Conservation (phyloP, 75 land plant species). For the Isoetes taiwanensis region DNA sequence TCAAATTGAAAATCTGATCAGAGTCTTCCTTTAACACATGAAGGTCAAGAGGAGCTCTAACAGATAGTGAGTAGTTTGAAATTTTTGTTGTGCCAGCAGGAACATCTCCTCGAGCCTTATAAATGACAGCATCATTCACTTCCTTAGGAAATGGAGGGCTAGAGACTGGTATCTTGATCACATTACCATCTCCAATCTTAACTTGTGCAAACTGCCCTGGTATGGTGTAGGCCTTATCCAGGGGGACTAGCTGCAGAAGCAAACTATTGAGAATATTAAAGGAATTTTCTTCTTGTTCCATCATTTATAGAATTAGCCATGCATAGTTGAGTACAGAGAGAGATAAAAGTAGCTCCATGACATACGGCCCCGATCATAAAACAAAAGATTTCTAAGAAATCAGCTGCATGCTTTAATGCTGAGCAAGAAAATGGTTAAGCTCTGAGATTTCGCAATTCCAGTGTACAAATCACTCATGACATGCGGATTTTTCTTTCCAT, state of each 20-base stretch:
- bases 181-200: conserved; percentile 8
- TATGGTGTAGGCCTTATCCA: conserved; percentile 23
- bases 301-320: too few relatives aligned
- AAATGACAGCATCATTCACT: conserved; percentile 18
- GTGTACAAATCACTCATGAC: too few relatives aligned
- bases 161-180: conserved; percentile 7
- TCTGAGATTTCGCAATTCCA: too few relatives aligned
- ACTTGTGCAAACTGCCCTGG: conserved; percentile 25
- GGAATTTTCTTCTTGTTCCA: too few relatives aligned
- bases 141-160: conserved; percentile 29
- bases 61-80: conserved; percentile 26
- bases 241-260: conserved; percentile 22
- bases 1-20: conserved; percentile 13
- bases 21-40: conserved; percentile 16
- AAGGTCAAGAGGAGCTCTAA: conserved; percentile 26
- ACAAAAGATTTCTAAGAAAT: too few relatives aligned
- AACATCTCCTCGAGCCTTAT: conserved; percentile 30
- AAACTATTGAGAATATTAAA: too few relatives aligned
- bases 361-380: too few relatives aligned
- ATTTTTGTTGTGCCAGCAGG: conserved; percentile 26
- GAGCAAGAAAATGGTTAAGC: too few relatives aligned
- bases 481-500: too few relatives aligned
- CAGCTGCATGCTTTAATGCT: too few relatives aligned
- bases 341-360: too few relatives aligned
- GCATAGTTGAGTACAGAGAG: too few relatives aligned